A percentile compares a stretch with the other conserved stretches of the same genome.
Conservation (phyloP, 176 grass and related monocot genomes). For the Ampelocalamus luodianensis region DNA sequence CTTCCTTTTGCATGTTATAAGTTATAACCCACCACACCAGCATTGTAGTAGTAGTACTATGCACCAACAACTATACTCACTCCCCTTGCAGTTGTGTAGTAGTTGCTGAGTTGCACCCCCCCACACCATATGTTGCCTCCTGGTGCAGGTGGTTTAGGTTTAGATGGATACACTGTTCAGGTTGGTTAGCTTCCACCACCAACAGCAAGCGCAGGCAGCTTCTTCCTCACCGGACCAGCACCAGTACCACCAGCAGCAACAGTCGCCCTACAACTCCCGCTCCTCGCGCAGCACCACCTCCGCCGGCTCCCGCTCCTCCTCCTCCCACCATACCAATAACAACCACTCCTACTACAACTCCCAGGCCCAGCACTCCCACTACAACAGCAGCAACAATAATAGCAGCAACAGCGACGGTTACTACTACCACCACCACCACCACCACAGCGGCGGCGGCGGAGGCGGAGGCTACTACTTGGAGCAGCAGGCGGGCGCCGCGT, state of each 20-base stretch:
- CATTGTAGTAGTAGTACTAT: neutral
- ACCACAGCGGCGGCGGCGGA: neutral
- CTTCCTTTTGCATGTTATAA: conserved; percentile 17
- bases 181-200: conserved; percentile 42
- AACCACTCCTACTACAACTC: neutral
- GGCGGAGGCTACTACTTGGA: neutral
- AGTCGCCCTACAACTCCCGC: conserved; percentile 36
- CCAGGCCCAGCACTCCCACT: conserved; percentile 24
- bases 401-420: neutral
- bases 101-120: conserved; percentile 9
- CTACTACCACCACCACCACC: conserved; percentile 5
- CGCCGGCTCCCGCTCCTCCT: conserved; percentile 45
- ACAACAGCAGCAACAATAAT: conserved; percentile 5
- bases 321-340: conserved; percentile 31
- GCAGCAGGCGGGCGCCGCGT: conserved; percentile 19
- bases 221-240: conserved; percentile 35
- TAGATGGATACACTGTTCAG: conserved; percentile 45
- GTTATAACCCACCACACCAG: neutral
- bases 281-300: conserved; percentile 45
- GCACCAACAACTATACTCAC: neutral
- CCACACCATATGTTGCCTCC: conserved; percentile 22
- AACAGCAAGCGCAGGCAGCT: neutral
- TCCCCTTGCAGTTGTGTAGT: neutral
- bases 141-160: conserved; percentile 43
- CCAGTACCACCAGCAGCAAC: no score